Evolutionary conservation across 441 rosid genomes (phyloP).

Genomic region (California macrophylla): DNA sequence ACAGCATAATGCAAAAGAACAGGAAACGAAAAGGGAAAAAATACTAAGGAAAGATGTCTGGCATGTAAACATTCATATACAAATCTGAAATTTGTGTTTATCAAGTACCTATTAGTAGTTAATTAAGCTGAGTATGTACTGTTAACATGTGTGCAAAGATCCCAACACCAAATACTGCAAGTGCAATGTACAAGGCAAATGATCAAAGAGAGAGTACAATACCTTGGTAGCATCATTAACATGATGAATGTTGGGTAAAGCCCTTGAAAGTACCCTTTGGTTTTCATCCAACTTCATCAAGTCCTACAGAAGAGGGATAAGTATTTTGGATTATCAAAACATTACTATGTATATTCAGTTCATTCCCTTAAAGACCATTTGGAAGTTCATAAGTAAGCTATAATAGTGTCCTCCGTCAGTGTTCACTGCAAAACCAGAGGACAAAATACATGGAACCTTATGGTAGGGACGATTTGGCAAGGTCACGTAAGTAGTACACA

Average conservation of each 20-base stretch:
- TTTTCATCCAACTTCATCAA: conserved; percentile 74
- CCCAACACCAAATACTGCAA: not conserved
- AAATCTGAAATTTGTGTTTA: no score
- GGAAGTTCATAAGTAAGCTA: conserved; percentile 4
- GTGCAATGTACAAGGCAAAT: not conserved
- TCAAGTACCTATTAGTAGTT: not conserved
- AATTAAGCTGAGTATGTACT: conserved; percentile 1
- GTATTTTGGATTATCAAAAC: conserved; percentile 4
- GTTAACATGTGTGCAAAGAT: not conserved
- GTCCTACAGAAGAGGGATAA: conserved; percentile 38
- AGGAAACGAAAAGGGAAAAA: not conserved
- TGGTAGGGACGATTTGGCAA: not conserved
- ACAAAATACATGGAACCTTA: not conserved
- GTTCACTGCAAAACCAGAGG: conserved; percentile 1
- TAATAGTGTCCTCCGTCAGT: not conserved
- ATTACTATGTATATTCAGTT: not conserved
- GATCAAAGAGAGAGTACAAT: conserved; percentile 17
- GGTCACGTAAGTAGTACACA: not conserved
- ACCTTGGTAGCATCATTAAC: conserved; percentile 72
- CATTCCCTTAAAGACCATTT: not conserved
- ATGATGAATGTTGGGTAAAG: conserved; percentile 64
- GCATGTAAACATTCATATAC: not conserved
- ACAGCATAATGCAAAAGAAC: not conserved
- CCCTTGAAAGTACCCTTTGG: conserved; percentile 61
- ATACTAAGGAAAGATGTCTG: not conserved